A percentile compares a stretch with the other conserved stretches of the same genome.
Conservation (phyloP, 208 protist genomes). For the Leishmania tarentolae region DNA sequence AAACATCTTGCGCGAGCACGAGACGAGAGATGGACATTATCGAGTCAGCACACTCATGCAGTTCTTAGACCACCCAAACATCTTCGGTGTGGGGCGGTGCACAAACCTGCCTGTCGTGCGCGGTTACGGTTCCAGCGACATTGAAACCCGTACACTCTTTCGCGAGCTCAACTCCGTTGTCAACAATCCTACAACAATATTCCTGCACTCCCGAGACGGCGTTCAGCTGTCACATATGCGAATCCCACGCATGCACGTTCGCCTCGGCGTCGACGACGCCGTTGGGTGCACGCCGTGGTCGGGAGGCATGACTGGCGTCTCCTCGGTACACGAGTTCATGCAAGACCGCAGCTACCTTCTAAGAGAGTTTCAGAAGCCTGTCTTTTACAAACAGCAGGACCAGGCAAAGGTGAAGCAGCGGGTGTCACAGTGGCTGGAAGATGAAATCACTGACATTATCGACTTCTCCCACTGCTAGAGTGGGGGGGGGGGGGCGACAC, state of each 20-base stretch:
- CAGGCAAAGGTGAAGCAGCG: slow-evolving; percentile 67
- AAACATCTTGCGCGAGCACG: slow-evolving; percentile 74
- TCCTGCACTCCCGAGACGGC: slow-evolving; percentile 65
- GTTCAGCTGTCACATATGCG: slow-evolving; percentile 55
- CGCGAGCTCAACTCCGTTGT: slow-evolving; percentile 73
- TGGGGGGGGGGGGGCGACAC: neutral
- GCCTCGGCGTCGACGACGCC: slow-evolving; percentile 70
- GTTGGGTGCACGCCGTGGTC: slow-evolving; percentile 84
- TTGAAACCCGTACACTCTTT: slow-evolving; percentile 77
- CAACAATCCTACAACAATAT: slow-evolving; percentile 64
- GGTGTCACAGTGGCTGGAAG: slow-evolving; percentile 62
- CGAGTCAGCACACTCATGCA: slow-evolving; percentile 86
- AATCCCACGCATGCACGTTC: slow-evolving; percentile 74
- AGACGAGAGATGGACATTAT: slow-evolving; percentile 78
- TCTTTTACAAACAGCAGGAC: slow-evolving; percentile 90
- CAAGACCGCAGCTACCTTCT: slow-evolving; percentile 80
- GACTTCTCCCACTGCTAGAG: slow-evolving; percentile 82
- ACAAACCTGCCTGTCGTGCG: slow-evolving; percentile 70
- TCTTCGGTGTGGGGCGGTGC: slow-evolving; percentile 77
- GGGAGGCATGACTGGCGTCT: slow-evolving; percentile 64
- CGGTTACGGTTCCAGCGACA: slow-evolving; percentile 76
- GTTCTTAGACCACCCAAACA: slow-evolving; percentile 74
- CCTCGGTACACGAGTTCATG: slow-evolving; percentile 79
- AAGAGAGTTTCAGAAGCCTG: slow-evolving; percentile 73
- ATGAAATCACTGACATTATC: slow-evolving; percentile 76